Base-by-base conservation (phyloP, 2,329 filamentous ascomycete species). In the Fusarium sp. region DNA sequence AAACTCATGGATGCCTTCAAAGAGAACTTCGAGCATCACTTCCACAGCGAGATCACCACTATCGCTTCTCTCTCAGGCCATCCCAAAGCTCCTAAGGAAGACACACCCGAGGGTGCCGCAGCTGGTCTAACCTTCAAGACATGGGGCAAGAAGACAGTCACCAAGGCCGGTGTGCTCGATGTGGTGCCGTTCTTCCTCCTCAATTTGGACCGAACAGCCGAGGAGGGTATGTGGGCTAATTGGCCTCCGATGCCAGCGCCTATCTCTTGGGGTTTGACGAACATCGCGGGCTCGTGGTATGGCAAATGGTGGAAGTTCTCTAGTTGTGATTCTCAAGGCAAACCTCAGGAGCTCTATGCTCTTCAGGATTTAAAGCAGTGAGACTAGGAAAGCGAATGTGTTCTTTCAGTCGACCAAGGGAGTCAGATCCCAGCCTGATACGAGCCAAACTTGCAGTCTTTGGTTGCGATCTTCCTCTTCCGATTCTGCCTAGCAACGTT, bases 161-260 rank as follows among this genome's bases (percentile, higher is more conserved):
- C 82, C 47, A 89, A 89, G 78, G 87, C 86, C 1, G 86, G 87
- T 28, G 81, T 84, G 37, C 80, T 84, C 20, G 88, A 90, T 62
- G 88, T 88, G 0, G 84, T 91, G 18, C 88, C 88, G 3, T 90
- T 91, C 71, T 90, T 91, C 79, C 74, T 91, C 57, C 77, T 90
- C 68, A 91, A 91, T 73, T 78, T 90, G 23, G 89, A 91, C 75
- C 77, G 81, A 41, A 88, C 84, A 5, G 83, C 80, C 16, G 89
- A 91, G 77, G 85, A 85, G 8, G 88, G 87, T 24, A 75, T 83
- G 72, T 91, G 89, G 88, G 82, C 81, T 15, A 83, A 84, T 70
- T 91, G 89, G 88, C 89, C 89, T 43, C 88, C 89, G 1, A 91
- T 91, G 81, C 88, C 89, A 2, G 82, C 80, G 8, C 84, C 86